Conservation (phyloP, 2,329 filamentous ascomycete species). For the Trichoderma cornu-damae region DNA sequence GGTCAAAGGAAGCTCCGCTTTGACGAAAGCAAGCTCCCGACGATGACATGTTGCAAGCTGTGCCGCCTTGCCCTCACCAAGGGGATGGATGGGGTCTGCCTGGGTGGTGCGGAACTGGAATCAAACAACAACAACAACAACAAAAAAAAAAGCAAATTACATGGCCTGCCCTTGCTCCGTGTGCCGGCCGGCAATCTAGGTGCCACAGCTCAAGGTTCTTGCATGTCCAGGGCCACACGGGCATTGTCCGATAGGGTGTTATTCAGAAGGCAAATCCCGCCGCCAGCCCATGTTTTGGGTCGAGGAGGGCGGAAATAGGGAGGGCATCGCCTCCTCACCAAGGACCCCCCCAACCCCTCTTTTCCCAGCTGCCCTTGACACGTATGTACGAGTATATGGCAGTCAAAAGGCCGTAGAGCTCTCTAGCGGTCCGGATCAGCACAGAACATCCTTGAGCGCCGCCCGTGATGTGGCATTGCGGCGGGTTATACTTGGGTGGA, state of each 20-base stretch:
- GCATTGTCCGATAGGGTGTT: background rate
- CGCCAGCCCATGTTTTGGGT: background rate
- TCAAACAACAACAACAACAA: too few species aligned
- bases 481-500: background rate
- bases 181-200: background rate
- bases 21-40: background rate
- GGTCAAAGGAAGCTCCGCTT: background rate
- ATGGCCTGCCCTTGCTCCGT: background rate
- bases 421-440: background rate
- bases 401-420: background rate
- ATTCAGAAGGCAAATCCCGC: background rate
- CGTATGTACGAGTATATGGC: too few species aligned
- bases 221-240: background rate
- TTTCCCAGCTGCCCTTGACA: too few species aligned
- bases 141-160: background rate
- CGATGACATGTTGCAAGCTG: background rate
- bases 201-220: background rate
- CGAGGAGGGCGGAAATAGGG: background rate
- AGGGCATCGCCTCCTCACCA: background rate
- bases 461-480: background rate
- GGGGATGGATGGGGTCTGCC: too few species aligned
- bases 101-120: background rate
- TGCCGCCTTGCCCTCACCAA: too few species aligned
- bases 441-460: background rate
- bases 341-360: too few species aligned